Base-by-base conservation (phyloP, 2,329 filamentous ascomycete species). In the Penicillium glabrum region DNA sequence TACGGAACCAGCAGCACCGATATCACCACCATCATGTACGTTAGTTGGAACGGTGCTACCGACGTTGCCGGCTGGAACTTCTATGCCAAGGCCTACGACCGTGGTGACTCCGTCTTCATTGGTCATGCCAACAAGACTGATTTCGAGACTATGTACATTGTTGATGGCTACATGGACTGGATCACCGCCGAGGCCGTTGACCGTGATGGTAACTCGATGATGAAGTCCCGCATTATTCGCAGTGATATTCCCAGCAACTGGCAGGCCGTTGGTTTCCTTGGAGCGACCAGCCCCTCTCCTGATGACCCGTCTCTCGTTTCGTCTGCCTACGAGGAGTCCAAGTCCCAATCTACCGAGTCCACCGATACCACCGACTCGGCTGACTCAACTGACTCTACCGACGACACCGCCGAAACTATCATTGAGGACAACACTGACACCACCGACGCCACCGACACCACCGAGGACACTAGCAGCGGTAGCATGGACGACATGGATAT, bases 1-100 rank as follows among this genome's bases (percentile, higher is more conserved):
- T 73, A 71, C 44, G 72, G 69, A 8, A 66, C 63, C 24, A 58
- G 46, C 44, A 48, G 56, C 24, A 52, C 59, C 29, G 63, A 64
- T 19, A 59, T 56, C 43, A 66, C 60, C 1, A 67, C 64, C 10
- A 52, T 66, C 33, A 58, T 67, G 33, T 49, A 67, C 27, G 64
- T 66, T 24, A 69, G 55, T 46, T 62, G 53, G 60, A 62, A 75
- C 53, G 74, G 74, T 11, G 73, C 73, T 10, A 76, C 73, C 2
- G 71, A 75, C 11, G 69, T 76, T 9, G 56, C 51, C 1, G 54
- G 52, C 4, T 76, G 73, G 73, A 68, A 69, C 6, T 70, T 75
- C 52, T 69, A 68, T 24, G 64, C 64, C 1, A 51, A 61, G 47
- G 57, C 61, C 14, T 60, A 61, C 33, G 64, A 64, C 53, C 48